Percentiles rank a stretch among this genome's conserved stretches.
Conservation (phyloP, 768 basidiomycete species). For the Mycena galopus region DNA sequence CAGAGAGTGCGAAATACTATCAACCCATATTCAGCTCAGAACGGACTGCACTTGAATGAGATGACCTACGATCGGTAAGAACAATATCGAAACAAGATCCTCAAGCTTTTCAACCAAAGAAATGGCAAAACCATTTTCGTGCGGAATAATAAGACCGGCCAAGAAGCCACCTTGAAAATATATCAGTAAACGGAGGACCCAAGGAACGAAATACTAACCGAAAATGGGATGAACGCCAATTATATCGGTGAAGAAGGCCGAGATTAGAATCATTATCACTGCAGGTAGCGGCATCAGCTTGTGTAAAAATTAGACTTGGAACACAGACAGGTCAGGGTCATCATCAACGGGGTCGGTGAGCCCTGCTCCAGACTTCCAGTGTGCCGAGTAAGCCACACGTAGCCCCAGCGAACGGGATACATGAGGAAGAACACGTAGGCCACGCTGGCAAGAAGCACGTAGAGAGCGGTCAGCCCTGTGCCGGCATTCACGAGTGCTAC, state of each 20-base stretch:
- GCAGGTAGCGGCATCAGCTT: not conserved
- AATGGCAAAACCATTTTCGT: conserved; percentile 85
- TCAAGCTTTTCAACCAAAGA: conserved; percentile 88
- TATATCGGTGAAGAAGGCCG: conserved; percentile 89
- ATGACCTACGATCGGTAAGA: conserved; percentile 78
- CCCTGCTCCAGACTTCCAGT: conserved; percentile 82
- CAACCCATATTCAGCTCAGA: conserved; percentile 1
- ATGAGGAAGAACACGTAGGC: conserved; percentile 78
- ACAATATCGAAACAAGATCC: conserved; percentile 81
- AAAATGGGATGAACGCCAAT: conserved; percentile 85
- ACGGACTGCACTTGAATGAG: not conserved
- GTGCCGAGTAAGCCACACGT: conserved; percentile 73
- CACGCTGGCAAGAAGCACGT: conserved; percentile 75
- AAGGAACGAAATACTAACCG: conserved; percentile 49
- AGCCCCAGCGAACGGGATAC: conserved; percentile 73
- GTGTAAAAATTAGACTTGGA: not conserved
- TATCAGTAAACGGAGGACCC: conserved; percentile 27
- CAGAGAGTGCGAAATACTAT: conserved; percentile 86
- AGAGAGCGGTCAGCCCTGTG: conserved; percentile 81
- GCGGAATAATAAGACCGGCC: conserved; percentile 87
- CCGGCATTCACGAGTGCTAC: conserved; percentile 90
- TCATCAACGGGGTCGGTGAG: conserved; percentile 79
- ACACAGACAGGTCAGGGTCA: conserved; percentile 70
- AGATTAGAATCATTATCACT: conserved; percentile 77
- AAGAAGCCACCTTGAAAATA: conserved; percentile 78